phyloP scores from a whole-genome alignment of 345 rosid genomes.

The Eucalyptus marginata region DNA sequence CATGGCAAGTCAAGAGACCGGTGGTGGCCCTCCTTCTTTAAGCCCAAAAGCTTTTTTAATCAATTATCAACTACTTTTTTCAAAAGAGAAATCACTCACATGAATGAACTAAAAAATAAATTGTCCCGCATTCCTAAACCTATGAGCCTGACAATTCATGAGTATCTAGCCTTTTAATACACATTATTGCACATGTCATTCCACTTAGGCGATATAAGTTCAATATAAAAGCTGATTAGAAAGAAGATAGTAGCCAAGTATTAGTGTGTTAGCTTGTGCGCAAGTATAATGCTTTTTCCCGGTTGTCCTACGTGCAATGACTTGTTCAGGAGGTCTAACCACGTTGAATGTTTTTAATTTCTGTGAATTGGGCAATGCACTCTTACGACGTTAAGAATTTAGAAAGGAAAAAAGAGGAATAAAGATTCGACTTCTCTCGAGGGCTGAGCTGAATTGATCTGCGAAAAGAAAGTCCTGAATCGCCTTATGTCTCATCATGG shows the following conservation, averaged over 20 bases:
- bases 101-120: neutral
- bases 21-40: neutral
- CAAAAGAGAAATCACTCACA: neutral
- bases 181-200: neutral
- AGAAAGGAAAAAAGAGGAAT: neutral
- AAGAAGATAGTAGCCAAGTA: neutral
- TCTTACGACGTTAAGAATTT: neutral
- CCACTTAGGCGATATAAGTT: neutral
- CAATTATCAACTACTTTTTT: neutral
- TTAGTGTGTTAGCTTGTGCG: neutral
- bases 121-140: neutral
- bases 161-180: neutral
- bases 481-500: neutral
- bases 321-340: neutral
- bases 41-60: neutral
- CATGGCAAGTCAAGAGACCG: neutral
- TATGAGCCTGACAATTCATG: neutral
- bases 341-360: neutral
- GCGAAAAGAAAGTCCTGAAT: neutral
- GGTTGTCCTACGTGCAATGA: neutral
- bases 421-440: neutral
- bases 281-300: neutral
- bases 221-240: neutral
- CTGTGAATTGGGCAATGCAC: neutral
- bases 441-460: neutral